These are phyloP conservation scores for Metarhizium sp. DNA, from an alignment of 2,329 filamentous ascomycete genomes.

Conservation along the genomic window DNA sequence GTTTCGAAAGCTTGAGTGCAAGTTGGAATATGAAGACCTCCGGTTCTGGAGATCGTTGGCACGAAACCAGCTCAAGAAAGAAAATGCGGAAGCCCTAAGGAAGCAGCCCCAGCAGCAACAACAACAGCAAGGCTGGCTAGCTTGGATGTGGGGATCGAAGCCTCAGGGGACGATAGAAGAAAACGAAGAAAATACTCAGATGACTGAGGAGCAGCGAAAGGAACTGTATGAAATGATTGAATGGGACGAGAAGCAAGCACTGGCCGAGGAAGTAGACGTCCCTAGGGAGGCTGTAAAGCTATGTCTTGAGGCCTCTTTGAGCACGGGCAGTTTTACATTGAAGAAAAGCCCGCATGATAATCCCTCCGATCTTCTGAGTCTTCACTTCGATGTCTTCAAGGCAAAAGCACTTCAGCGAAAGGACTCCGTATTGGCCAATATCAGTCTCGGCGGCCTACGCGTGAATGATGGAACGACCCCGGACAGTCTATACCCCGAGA, in stretches of 20 bases:
- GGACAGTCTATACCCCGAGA: constrained; percentile 85
- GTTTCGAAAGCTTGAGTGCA: constrained; percentile 69
- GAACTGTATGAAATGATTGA: constrained; percentile 97
- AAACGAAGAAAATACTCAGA: constrained; percentile 64
- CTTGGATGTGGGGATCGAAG: constrained; percentile 86
- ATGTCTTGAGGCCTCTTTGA: constrained; percentile 85
- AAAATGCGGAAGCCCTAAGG: constrained; percentile 84
- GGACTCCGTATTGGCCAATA: constrained; percentile 79
- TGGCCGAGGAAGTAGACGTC: constrained; percentile 79
- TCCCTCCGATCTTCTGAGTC: constrained; percentile 69
- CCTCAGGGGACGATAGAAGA: constrained; percentile 50
- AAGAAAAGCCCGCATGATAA: constrained; percentile 58
- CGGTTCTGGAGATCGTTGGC: constrained; percentile 95
- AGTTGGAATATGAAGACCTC: constrained; percentile 87
- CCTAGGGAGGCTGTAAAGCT: constrained; percentile 89
- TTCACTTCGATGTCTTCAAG: constrained; percentile 92
- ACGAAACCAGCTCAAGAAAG: constrained; percentile 88
- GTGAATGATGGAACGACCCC: constrained; percentile 94
- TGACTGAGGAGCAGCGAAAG: constrained; percentile 92
- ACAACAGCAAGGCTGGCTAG: constrained; percentile 77
- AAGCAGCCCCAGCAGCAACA: constrained; percentile 43
- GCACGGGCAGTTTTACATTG: constrained; percentile 91
- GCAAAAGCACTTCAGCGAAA: constrained; percentile 83
- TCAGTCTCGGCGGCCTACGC: constrained; percentile 85
- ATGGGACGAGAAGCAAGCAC: constrained; percentile 90